These are phyloP conservation scores for Flueggea neowawraea DNA, from an alignment of 441 rosid genomes.

Conservation along the genomic window DNA sequence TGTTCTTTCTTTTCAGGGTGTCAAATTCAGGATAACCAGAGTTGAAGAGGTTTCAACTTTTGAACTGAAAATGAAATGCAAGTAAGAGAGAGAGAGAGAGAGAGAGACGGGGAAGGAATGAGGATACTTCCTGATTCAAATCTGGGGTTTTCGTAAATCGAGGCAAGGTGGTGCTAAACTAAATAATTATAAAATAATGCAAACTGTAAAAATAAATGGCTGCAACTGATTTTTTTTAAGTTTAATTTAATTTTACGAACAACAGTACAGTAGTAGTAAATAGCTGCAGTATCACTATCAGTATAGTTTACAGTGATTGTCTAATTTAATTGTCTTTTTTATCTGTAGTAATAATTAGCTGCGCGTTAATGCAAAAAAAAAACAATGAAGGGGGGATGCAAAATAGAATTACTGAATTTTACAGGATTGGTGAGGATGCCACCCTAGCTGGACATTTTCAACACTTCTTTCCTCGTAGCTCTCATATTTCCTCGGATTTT, in stretches of 20 bases:
- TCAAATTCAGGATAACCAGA: constrained; percentile 15
- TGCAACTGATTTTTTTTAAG: constrained; percentile 10
- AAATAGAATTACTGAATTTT: too few species aligned
- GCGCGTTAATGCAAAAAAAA: too few species aligned
- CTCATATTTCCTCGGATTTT: too few species aligned
- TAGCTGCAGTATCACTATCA: neutral
- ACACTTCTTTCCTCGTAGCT: too few species aligned
- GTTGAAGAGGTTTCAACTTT: constrained; percentile 60
- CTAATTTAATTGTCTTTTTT: too few species aligned
- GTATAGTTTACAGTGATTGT: constrained; percentile 1
- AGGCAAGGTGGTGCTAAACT: constrained; percentile 27
- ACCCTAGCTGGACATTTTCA: too few species aligned
- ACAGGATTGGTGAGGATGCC: too few species aligned
- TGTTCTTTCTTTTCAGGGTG: neutral
- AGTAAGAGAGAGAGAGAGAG: constrained; percentile 1
- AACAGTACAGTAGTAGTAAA: neutral
- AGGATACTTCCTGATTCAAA: constrained; percentile 61
- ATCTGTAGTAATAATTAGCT: too few species aligned
- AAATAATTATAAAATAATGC: constrained; percentile 18
- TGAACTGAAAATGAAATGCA: constrained; percentile 15
- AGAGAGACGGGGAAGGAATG: constrained; percentile 23
- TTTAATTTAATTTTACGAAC: too few species aligned
- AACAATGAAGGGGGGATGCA: too few species aligned
- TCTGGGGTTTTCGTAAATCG: constrained; percentile 43
- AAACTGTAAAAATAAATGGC: constrained; percentile 5